Percentiles rank a stretch among this genome's conserved stretches.
phyloP scores from a whole-genome alignment of 805 yeast species.

The Wickerhamomyces sydowiorum region DNA sequence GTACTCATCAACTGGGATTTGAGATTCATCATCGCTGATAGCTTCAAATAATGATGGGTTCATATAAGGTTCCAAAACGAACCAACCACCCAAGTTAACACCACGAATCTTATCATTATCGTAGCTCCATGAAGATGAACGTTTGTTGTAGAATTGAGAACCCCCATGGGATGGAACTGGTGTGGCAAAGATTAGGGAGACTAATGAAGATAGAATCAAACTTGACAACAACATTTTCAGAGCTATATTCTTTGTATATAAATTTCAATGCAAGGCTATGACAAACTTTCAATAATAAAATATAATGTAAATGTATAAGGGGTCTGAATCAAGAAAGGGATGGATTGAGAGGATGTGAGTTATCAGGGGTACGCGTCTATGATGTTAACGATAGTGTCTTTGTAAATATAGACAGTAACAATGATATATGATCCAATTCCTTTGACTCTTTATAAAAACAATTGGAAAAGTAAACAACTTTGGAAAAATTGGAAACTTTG shows the following conservation, averaged over 20 bases:
- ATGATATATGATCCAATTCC: too few species aligned
- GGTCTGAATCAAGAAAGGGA: too few species aligned
- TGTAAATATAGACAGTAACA: too few species aligned
- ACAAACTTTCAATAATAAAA: too few species aligned
- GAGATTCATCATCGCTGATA: slow-evolving; percentile 29
- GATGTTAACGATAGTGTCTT: too few species aligned
- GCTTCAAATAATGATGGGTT: slow-evolving; percentile 71
- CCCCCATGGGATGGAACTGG: slow-evolving; percentile 24
- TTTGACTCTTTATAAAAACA: too few species aligned
- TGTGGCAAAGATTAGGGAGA: slow-evolving; percentile 4
- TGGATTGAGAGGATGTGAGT: too few species aligned
- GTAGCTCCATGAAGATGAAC: slow-evolving; percentile 15
- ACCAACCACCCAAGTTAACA: slow-evolving; percentile 88
- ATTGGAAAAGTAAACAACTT: too few species aligned
- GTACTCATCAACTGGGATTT: slow-evolving; percentile 79
- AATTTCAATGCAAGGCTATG: too few species aligned
- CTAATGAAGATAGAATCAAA: slow-evolving; percentile 1
- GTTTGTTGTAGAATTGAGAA: slow-evolving; percentile 16
- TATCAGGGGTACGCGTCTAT: too few species aligned
- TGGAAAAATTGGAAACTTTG: too few species aligned
- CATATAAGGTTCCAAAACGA: slow-evolving; percentile 81
- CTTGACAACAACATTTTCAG: background rate
- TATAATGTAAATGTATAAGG: too few species aligned
- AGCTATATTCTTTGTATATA: background rate
- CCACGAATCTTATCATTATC: slow-evolving; percentile 36